These are phyloP conservation scores for Arctium minus DNA, from an alignment of 129 eudicot species.

Conservation along the genomic window DNA sequence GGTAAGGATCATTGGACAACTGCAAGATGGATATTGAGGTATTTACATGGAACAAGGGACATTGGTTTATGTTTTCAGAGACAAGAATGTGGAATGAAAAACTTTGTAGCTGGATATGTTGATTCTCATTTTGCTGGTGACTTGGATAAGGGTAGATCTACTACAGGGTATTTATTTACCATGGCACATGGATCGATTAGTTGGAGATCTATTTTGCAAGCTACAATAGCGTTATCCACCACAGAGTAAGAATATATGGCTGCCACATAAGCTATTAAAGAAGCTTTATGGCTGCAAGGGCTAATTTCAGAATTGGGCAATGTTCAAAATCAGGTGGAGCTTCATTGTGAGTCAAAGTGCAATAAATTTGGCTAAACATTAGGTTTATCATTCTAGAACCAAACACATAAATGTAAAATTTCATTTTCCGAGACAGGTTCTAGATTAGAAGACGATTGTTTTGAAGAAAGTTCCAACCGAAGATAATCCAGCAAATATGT, in stretches of 20 bases:
- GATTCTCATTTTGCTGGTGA: no score
- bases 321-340: no score
- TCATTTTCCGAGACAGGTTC: no score
- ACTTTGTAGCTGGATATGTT: no score
- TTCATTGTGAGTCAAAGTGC: no score
- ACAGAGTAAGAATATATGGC: not conserved
- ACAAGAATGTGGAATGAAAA: not conserved
- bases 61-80: not conserved
- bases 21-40: not conserved
- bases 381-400: no score
- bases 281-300: no score
- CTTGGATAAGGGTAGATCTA: not conserved
- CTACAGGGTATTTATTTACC: not conserved
- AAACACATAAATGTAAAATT: no score
- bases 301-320: no score
- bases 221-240: not conserved
- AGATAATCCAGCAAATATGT: not conserved
- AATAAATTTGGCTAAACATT: no score
- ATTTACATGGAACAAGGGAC: not conserved
- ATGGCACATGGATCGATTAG: not conserved
- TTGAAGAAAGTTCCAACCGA: not conserved
- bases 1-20: not conserved
- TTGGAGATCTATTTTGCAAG: not conserved
- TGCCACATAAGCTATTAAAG: no score
- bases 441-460: no score